phyloP scores from a whole-genome alignment of 2,329 filamentous ascomycete species.

The Colletotrichum truncatum region DNA sequence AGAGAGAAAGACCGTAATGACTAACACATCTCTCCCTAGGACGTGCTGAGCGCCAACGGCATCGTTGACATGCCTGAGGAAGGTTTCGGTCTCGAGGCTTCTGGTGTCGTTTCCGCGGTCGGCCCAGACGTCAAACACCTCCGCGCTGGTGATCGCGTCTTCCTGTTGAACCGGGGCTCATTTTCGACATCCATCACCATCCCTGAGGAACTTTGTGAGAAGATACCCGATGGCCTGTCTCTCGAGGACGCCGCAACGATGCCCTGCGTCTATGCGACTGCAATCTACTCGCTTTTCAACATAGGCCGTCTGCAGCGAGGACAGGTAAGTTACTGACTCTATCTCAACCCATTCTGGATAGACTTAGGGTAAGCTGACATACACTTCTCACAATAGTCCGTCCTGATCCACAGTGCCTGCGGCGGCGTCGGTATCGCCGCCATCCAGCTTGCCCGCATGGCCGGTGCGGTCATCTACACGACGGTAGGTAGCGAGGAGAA shows the following conservation, averaged over 20 bases:
- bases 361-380: too few species aligned
- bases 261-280: slow-evolving; percentile 41
- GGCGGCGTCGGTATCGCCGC: not conserved
- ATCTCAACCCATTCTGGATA: too few species aligned
- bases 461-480: not conserved
- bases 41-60: not conserved
- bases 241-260: slow-evolving; percentile 40
- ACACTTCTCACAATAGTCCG: too few species aligned
- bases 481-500: slow-evolving; percentile 42
- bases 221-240: slow-evolving; percentile 39
- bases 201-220: slow-evolving; percentile 22
- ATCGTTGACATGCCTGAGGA: not conserved
- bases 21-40: too few species aligned
- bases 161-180: slow-evolving; percentile 11
- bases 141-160: slow-evolving; percentile 36
- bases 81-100: slow-evolving; percentile 32
- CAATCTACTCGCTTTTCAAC: slow-evolving; percentile 32
- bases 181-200: not conserved
- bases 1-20: too few species aligned
- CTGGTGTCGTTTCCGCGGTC: slow-evolving; percentile 34
- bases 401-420: slow-evolving; percentile 24
- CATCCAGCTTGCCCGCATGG: not conserved
- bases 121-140: slow-evolving; percentile 32
- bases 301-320: slow-evolving; percentile 31
- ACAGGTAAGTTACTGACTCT: too few species aligned